Evolutionary conservation across 2,329 filamentous ascomycete species (phyloP), one percentile per base, ranked within the genome.

Genomic region (Phialocephala sp.): DNA sequence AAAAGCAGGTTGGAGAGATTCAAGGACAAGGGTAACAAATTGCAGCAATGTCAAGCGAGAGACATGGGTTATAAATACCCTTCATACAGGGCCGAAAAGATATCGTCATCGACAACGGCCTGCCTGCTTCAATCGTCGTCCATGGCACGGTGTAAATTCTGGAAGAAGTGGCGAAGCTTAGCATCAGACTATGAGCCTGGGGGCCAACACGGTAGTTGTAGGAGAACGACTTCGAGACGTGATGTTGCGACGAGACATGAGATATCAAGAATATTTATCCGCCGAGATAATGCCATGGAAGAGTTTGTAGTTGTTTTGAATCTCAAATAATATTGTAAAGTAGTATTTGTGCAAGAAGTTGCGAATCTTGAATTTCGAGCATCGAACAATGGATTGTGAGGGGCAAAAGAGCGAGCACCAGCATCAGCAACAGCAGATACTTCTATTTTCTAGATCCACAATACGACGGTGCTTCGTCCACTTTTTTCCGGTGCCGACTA

Each of bases 1-100:
- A 52, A 56, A 35, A 32, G 55, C 6, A 60, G 35, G 63, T 65
- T 55, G 59, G 41, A 64, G 59, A 65, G 59, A 8, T 8, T 37
- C 63, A 63, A 27, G 65, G 65, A 6, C 64, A 56, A 63, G 69
- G 69, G 52, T 67, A 20, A 56, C 56, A 68, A 66, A 69, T 65
- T 70, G 64, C 27, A 62, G 65, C 56, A 69, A 69, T 69, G 66
- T 70, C 66, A 68, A 67, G 67, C 65, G 66, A 69, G 65, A 59
- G 57, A 67, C 67, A 65, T 14, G 65, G 66, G 56, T 22, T 64
- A 58, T 54, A 59, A 62, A 62, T 66, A 67, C 55, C 62, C 36
- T 47, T 36, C 32, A 50, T 57, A 41, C 61, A 58, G 59, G 55
- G 39, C 22, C 22, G 55, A 4, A 45, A 36, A 63, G 50, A 62